Conservation (phyloP, 164 flowering plant genomes). For the Nymphaea thermarum region DNA sequence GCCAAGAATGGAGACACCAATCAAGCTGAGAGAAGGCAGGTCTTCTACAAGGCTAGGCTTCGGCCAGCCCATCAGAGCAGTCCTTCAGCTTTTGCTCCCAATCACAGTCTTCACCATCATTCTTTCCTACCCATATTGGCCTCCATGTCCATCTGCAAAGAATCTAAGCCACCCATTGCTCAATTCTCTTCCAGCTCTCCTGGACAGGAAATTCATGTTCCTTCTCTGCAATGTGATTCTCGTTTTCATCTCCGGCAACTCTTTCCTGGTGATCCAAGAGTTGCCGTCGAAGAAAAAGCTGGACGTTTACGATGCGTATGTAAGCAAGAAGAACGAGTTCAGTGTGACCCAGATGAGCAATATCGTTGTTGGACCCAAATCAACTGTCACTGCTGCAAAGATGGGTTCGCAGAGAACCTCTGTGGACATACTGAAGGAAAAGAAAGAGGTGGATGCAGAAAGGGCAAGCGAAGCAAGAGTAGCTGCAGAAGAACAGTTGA, state of each 20-base stretch:
- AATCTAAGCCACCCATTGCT: neutral
- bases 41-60: neutral
- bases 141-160: neutral
- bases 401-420: neutral
- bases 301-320: neutral
- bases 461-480: too few relatives aligned
- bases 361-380: neutral
- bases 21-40: neutral
- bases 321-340: neutral
- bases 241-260: neutral
- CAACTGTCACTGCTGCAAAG: neutral
- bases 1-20: neutral
- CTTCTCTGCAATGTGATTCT: neutral
- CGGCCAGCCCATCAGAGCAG: neutral
- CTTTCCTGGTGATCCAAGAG: neutral
- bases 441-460: neutral
- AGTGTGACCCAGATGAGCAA: neutral
- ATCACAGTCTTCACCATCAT: neutral
- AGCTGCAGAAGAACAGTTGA: too few relatives aligned
- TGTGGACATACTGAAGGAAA: neutral
- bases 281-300: neutral
- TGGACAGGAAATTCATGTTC: neutral
- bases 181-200: neutral
- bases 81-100: neutral
- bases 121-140: neutral